phyloP scores from a whole-genome alignment of 2,329 filamentous ascomycete species.

The Phialophora expanda region DNA sequence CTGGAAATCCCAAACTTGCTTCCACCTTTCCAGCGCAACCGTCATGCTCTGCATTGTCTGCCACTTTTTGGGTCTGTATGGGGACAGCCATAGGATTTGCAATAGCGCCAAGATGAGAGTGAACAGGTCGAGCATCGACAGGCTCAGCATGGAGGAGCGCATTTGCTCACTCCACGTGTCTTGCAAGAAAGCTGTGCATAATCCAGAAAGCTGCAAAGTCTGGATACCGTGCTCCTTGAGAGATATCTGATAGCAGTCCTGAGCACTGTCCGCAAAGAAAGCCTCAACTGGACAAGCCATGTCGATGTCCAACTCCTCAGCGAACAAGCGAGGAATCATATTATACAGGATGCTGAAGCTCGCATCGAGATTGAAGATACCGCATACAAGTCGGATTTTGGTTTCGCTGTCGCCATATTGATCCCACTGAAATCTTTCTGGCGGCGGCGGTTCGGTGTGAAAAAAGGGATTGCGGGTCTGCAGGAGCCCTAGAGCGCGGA shows the following conservation, averaged over 20 bases:
- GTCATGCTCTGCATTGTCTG: constrained; percentile 14
- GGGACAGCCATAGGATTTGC: constrained; percentile 20
- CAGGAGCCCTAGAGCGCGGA: constrained; percentile 11
- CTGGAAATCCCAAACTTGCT: constrained; percentile 16
- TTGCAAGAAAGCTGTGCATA: constrained; percentile 18
- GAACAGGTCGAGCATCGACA: constrained; percentile 17
- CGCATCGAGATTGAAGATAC: constrained; percentile 23
- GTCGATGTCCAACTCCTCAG: constrained; percentile 17
- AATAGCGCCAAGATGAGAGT: constrained; percentile 10
- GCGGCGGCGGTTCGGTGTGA: constrained; percentile 5
- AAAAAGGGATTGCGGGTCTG: constrained; percentile 14
- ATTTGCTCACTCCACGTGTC: constrained; percentile 10
- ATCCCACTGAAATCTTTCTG: constrained; percentile 17
- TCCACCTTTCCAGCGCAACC: constrained; percentile 14
- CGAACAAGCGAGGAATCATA: constrained; percentile 15
- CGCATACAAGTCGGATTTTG: constrained; percentile 17
- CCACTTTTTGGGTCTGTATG: constrained; percentile 15
- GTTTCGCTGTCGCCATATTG: constrained; percentile 11
- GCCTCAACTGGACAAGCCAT: constrained; percentile 11
- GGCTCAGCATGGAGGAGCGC: constrained; percentile 4
- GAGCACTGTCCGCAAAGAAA: constrained; percentile 14
- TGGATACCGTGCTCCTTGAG: constrained; percentile 2
- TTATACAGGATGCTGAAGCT: constrained; percentile 23
- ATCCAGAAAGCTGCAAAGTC: not conserved
- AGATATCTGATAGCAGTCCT: constrained; percentile 11